Evolutionary conservation across 805 yeast genomes (phyloP), one percentile per base, ranked within the genome.

Genomic region (Yarrowia divulgata): DNA sequence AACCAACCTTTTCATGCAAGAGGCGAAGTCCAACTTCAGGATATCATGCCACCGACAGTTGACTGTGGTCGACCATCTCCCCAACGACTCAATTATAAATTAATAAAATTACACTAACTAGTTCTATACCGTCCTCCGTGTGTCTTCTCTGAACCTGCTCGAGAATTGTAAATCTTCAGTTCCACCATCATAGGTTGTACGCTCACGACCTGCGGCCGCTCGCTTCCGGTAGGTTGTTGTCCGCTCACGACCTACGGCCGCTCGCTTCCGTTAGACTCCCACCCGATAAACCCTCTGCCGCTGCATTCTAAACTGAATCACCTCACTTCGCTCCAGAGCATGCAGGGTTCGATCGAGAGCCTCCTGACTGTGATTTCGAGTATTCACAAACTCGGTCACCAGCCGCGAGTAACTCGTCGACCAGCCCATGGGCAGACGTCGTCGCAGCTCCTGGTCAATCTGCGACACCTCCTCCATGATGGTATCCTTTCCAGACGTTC

Each of bases 371-470:
- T 85, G 88, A 69, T 84, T 83, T 50, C 71, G 46, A 23, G 74
- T 73, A 43, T 72, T 71, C 35, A 79, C 80, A 77, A 93, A 90
- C 79, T 94, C 97, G 70, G 89, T 86, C 74, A 91, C 85, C 69
- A 95, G 83, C 4, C 97, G 92, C 72, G 85, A 87, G 77, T 91
- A 91, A 18, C 94, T 88, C 0, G 98, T 93, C 45, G 97, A 90
- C 93, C 97, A 95, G 23, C 99, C 99, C 72, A 95, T 89, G 16
- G 98, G 98, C 72, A 95, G 83, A 78, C 98, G 87, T 79, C 95
- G 88, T 78, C 92, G 88, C 73, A 95, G 84, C 77, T 92, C 97
- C 62, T 85, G 87, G 76, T 93, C 97, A 68, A 95, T 91, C 74
- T 83, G 84, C 72, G 86, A 85, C 57, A 94, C 92, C 75, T 93